These are phyloP conservation scores for Epithele typhae DNA, from an alignment of 768 basidiomycete species.

Conservation along the genomic window DNA sequence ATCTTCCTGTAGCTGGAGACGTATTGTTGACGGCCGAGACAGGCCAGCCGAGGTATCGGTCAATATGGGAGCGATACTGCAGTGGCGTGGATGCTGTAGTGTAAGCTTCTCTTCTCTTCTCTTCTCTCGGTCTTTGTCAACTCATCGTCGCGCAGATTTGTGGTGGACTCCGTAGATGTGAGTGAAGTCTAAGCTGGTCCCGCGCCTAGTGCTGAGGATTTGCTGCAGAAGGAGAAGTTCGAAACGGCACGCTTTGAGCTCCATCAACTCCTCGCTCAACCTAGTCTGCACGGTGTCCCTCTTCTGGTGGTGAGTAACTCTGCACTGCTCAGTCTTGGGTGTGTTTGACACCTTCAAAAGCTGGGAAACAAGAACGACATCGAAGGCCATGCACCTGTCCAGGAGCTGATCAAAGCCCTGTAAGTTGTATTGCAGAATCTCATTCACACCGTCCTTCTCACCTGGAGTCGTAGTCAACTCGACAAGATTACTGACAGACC, in stretches of 20 bases:
- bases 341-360: constrained; percentile 30
- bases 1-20: background rate
- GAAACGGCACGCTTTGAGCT: constrained; percentile 81
- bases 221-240: constrained; percentile 72
- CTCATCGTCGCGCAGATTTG: constrained; percentile 50
- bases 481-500: constrained; percentile 77
- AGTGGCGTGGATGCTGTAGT: constrained; percentile 89
- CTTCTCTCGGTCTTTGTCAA: background rate
- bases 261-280: constrained; percentile 69
- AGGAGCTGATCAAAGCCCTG: constrained; percentile 80
- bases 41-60: constrained; percentile 92
- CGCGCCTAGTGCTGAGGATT: background rate
- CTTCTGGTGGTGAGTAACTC: constrained; percentile 66
- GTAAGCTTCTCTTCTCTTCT: constrained; percentile 40
- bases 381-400: constrained; percentile 68
- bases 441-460: background rate
- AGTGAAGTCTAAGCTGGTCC: too few relatives aligned
- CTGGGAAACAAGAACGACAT: constrained; percentile 94
- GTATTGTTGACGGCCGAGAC: constrained; percentile 12
- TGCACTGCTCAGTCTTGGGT: too few relatives aligned
- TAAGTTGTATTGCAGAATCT: constrained; percentile 30
- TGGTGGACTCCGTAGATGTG: constrained; percentile 90
- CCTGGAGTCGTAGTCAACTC: constrained; percentile 53
- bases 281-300: constrained; percentile 66
- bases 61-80: constrained; percentile 96